phyloP scores from a whole-genome alignment of 345 rosid species.

The Aquilaria malaccensis region DNA sequence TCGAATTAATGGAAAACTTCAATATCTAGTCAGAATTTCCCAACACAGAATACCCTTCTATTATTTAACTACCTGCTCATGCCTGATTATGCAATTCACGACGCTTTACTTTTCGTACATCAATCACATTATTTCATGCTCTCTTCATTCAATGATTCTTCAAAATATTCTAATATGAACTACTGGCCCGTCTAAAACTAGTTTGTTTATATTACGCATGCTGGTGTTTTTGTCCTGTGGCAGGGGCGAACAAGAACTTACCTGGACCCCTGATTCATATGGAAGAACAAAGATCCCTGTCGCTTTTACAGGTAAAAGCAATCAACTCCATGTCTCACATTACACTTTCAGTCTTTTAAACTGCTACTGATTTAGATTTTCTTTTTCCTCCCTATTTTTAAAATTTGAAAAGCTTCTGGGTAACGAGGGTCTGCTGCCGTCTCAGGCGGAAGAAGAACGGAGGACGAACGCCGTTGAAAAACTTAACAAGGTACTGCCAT shows the following conservation, averaged over 20 bases:
- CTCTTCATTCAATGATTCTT: no score
- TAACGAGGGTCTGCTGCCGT: constrained; percentile 38
- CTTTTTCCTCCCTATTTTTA: background rate
- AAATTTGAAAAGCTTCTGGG: constrained; percentile 26
- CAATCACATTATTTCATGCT: no score
- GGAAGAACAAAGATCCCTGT: constrained; percentile 36
- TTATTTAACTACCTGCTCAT: no score
- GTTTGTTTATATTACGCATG: no score
- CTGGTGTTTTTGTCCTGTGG: no score
- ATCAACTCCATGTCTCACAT: background rate
- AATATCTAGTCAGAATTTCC: no score
- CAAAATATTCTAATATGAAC: no score
- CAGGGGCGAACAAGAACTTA: constrained; percentile 7
- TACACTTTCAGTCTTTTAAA: background rate
- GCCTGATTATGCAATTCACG: no score
- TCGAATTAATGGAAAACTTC: no score
- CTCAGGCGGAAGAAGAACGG: constrained; percentile 35
- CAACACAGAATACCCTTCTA: no score
- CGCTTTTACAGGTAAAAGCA: constrained; percentile 38
- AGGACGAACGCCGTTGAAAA: constrained; percentile 30
- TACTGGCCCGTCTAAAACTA: no score
- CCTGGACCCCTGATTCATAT: constrained; percentile 11
- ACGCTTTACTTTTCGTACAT: no score
- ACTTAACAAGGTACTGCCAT: constrained; percentile 26
- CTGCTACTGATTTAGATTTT: background rate